These are phyloP conservation scores for Sarocladiaceae sp. DNA, from an alignment of 2,329 filamentous ascomycete species.

Conservation along the genomic window DNA sequence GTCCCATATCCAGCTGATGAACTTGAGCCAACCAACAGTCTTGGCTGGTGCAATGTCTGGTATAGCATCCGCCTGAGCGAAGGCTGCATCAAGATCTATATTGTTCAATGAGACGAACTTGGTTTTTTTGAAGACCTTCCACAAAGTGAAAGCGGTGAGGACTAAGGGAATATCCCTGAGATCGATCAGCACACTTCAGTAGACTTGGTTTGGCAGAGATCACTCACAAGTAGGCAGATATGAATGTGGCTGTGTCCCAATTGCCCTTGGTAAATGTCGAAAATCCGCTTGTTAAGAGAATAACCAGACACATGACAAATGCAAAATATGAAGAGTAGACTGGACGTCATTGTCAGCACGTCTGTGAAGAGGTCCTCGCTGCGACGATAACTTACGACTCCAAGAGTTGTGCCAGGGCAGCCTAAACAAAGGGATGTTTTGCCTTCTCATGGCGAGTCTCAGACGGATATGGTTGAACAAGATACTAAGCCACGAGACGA, in stretches of 20 bases:
- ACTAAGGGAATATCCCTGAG: conserved; percentile 55
- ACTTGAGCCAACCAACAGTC: background rate
- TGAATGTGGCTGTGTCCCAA: conserved; percentile 50
- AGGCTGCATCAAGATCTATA: conserved; percentile 45
- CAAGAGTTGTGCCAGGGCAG: conserved; percentile 59
- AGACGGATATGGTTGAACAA: conserved; percentile 55
- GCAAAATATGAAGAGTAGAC: conserved; percentile 55
- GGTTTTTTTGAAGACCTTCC: conserved; percentile 61
- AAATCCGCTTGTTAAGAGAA: conserved; percentile 67
- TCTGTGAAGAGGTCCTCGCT: conserved; percentile 5
- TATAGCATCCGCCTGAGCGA: conserved; percentile 36
- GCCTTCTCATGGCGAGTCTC: conserved; percentile 45
- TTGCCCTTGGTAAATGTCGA: conserved; percentile 52
- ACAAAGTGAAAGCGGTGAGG: conserved; percentile 48
- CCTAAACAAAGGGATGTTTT: conserved; percentile 41
- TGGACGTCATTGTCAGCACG: conserved; percentile 19
- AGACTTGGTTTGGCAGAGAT: background rate
- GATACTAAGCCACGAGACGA: conserved; percentile 58
- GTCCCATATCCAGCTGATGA: conserved; percentile 9
- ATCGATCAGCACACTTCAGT: background rate
- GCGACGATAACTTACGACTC: conserved; percentile 41
- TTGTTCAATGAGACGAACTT: conserved; percentile 43
- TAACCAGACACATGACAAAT: conserved; percentile 54
- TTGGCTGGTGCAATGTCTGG: background rate
- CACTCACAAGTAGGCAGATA: conserved; percentile 57